Evolutionary conservation across 805 yeast species (phyloP).

Genomic region (Candida sithepensis): DNA sequence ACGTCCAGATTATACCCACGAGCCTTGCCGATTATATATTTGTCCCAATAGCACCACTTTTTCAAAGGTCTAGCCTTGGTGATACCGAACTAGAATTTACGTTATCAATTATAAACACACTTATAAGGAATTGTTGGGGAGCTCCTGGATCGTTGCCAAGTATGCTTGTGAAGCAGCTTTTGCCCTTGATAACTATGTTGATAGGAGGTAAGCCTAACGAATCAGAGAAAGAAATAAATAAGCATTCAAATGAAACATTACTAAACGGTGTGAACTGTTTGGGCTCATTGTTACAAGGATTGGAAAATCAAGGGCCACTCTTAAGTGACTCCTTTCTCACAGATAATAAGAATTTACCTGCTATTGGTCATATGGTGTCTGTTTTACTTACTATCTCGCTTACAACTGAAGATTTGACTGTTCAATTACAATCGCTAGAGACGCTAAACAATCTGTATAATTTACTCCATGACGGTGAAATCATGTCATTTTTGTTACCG

Average conservation of each 20-base stretch:
- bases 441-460: slow-evolving; percentile 34
- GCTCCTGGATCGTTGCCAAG: slow-evolving; percentile 32
- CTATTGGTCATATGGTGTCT: slow-evolving; percentile 45
- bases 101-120: slow-evolving; percentile 39
- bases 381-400: slow-evolving; percentile 36
- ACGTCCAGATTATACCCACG: slow-evolving; percentile 25
- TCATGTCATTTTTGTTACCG: slow-evolving; percentile 46
- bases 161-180: slow-evolving; percentile 40
- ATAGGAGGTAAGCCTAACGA: slow-evolving; percentile 44
- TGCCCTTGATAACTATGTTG: slow-evolving; percentile 43
- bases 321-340: slow-evolving; percentile 26
- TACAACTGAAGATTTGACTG: slow-evolving; percentile 22
- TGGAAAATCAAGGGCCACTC: slow-evolving; percentile 27
- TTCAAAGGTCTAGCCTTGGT: slow-evolving; percentile 44
- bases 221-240: slow-evolving; percentile 19
- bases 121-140: slow-evolving; percentile 50
- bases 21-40: slow-evolving; percentile 59
- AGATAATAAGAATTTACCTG: slow-evolving; percentile 36
- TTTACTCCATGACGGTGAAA: slow-evolving; percentile 42
- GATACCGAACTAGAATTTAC: slow-evolving; percentile 44
- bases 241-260: slow-evolving; percentile 36
- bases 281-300: slow-evolving; percentile 28
- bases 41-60: slow-evolving; percentile 53
- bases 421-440: slow-evolving; percentile 33
- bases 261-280: slow-evolving; percentile 34